Conservation (phyloP, 306 rosid species). For the Prosopis cineraria region DNA sequence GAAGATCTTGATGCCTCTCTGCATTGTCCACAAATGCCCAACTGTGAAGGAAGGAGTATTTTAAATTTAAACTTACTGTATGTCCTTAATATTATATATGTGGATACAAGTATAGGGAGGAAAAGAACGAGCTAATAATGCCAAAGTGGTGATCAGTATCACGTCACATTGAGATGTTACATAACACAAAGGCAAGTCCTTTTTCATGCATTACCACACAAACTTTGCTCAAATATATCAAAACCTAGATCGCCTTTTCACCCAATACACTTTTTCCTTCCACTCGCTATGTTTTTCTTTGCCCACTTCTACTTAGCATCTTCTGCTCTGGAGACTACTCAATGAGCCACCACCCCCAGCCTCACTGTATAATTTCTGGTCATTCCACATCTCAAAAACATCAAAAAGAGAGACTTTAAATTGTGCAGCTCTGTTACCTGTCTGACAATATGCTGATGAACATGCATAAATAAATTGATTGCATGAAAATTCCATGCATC, state of each 20-base stretch:
- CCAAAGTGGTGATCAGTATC: conserved; percentile 32
- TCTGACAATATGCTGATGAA: conserved; percentile 39
- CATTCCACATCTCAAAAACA: conserved; percentile 23
- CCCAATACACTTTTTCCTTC: conserved; percentile 34
- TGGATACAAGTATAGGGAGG: neutral
- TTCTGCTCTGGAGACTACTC: neutral
- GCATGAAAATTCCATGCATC: conserved; percentile 52
- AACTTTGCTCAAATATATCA: conserved; percentile 41
- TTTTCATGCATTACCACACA: conserved; percentile 5
- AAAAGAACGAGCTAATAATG: neutral
- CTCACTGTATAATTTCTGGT: neutral
- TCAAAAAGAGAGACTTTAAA: neutral
- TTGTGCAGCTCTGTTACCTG: neutral
- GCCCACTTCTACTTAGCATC: conserved; percentile 21
- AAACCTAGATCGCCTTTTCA: conserved; percentile 30
- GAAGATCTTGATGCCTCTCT: too few species aligned
- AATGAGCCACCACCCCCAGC: neutral
- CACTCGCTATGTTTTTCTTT: conserved; percentile 27
- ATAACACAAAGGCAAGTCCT: conserved; percentile 16
- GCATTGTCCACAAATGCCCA: neutral
- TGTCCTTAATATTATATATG: too few species aligned
- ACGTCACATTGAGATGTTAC: conserved; percentile 44
- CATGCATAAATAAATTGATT: conserved; percentile 41
- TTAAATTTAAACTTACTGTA: neutral
- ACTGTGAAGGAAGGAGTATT: neutral